Base-by-base conservation (phyloP, 2,329 filamentous ascomycete genomes). In the Botryotinia calthae region DNA sequence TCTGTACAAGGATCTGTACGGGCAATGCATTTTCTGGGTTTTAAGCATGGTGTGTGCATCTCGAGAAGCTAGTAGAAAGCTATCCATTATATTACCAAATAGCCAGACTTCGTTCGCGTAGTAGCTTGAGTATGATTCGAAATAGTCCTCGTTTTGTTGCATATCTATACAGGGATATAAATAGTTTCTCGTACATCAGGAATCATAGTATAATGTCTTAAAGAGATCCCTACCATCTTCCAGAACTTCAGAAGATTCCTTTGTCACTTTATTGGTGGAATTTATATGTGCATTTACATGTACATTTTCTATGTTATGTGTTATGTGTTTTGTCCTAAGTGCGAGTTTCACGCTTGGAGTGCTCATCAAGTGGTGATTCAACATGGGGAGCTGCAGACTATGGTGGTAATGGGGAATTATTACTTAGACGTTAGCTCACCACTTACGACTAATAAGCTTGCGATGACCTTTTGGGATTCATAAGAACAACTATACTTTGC, bases 201-300 rank as follows among this genome's bases (percentile, higher is more conserved):
- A 54, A 7, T 10, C 4, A 6, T 7, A 54, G 3, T n/a, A n/a
- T 12, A n/a, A 3, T 2, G 1, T n/a, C 6, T n/a, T 7, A n/a
- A 16, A 28, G 4, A 16, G 25, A 8, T 14, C 12, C 12, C 5
- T 8, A 16, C 12, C 4, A 54, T 54, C 48, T 16, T n/a, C 25
- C 48, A 2, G 4, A 28, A 2, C 2, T 28, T 16, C 16, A 1
- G 48, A n/a, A 7, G 25, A 28, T 54, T 12, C 14, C 12, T 54
- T 16, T 54, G 12, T 54, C 25, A 54, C 25, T 54, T 28, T 7
- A 25, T 25, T 25, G 22, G 8, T 10, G 8, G 22, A 25, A 25
- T 48, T 48, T 20, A 7, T 8, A 20, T 46, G 18, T 46, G 5
- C 0, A 44, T 44, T 7, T 44, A 44, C 16, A 20, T 46, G 44